Conservation (phyloP, 176 grass and related monocot species). For the Carex littledalei region DNA sequence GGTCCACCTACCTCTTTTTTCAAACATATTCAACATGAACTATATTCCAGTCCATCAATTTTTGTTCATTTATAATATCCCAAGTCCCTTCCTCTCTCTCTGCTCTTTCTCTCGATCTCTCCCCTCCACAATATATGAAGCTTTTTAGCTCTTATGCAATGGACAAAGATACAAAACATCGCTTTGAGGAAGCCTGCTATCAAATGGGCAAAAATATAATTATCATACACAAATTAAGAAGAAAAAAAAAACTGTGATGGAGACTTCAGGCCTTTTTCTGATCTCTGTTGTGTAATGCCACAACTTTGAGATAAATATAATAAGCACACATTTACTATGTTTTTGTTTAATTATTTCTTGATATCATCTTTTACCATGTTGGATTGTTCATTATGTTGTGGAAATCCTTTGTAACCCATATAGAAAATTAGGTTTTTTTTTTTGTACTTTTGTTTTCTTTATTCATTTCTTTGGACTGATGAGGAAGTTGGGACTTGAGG, state of each 20-base stretch:
- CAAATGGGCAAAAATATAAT: background rate
- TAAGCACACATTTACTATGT: background rate
- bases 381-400: background rate
- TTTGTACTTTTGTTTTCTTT: background rate
- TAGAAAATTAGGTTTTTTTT: background rate
- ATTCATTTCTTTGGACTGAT: background rate
- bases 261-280: background rate
- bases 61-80: background rate
- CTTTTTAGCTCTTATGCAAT: background rate
- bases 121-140: background rate
- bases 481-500: background rate
- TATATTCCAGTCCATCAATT: background rate
- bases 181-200: background rate
- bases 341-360: background rate
- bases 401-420: background rate
- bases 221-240: background rate
- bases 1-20: background rate
- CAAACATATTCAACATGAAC: background rate
- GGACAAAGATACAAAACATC: background rate
- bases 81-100: background rate
- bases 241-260: background rate
- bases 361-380: background rate
- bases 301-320: background rate
- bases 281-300: background rate
- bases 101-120: background rate